Evolutionary conservation across 257 asterid genomes (phyloP), one percentile per base, ranked within the genome.

Genomic region (Euphrasia confusa): DNA sequence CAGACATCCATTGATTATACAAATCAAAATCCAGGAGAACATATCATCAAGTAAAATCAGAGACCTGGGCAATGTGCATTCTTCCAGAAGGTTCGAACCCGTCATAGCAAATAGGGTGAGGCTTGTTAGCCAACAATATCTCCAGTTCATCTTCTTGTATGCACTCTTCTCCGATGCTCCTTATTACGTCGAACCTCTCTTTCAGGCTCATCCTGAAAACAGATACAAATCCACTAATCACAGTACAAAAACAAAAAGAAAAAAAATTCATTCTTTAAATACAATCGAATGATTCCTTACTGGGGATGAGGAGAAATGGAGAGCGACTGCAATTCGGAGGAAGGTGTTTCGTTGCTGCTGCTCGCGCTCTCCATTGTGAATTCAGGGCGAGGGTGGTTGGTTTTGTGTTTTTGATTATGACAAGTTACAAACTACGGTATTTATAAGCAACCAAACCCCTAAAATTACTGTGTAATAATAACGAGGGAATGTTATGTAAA

Each of bases 61-160:
- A 37, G 13, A 90, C 98, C 95, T 90, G 95, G 28, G 98, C 98
- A 66, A 90, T 90, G 72, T 90, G 96, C 98, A 90, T 90, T 69
- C 96, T 84, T 10, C 98, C 98, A 24, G 98, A 90, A 14, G 94
- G 96, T 63, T 91, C 98, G 63, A 91, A 86, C 10, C 96, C 96
- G 62, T 88, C 98, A 33, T 88, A 91, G 78, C 96, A 88, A 59
- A 86, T 50, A 33, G 86, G 89, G 2, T 82, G 76, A 24, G 85
- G 85, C 72, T 86, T 88, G 49, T 85, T 85, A 1, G 79, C 79
- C 78, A 91, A 78, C 27, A 91, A 74, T 66, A 78, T 72, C 82
- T 39, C 64, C 75, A 91, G 74, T 67, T 88, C 98, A 58, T 88
- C 92, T 65, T 88, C 96, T 61, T 90, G 98, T 33, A 90, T 90